phyloP scores from a whole-genome alignment of 768 basidiomycete genomes.

The Mycena albidolilacea region DNA sequence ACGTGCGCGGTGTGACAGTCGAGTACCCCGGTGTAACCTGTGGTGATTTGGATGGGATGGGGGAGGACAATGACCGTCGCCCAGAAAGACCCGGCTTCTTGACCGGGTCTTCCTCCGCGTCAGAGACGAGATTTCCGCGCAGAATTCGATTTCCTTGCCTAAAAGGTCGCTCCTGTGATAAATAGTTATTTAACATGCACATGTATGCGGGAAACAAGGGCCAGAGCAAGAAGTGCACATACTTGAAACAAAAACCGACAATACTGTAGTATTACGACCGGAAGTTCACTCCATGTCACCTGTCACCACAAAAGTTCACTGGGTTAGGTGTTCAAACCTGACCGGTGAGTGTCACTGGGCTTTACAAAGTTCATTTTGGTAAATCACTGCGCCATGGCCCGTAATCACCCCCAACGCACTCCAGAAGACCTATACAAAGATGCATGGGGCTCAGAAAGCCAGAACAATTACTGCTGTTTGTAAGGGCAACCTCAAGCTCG shows the following conservation, averaged over 20 bases:
- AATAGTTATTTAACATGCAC: background rate
- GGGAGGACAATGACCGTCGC: constrained; percentile 99
- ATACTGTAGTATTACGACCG: too few relatives aligned
- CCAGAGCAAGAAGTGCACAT: constrained; percentile 39
- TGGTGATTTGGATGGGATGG: constrained; percentile 99
- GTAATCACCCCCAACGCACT: too few relatives aligned
- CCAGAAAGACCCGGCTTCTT: constrained; percentile 99
- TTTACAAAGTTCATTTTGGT: too few relatives aligned
- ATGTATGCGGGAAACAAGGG: constrained; percentile 27
- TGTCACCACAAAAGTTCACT: too few relatives aligned
- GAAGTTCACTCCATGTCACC: too few relatives aligned
- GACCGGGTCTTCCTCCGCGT: constrained; percentile 99
- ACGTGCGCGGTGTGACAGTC: constrained; percentile 99
- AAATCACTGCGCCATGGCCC: too few relatives aligned
- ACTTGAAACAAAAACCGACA: constrained; percentile 99
- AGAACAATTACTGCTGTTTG: too few relatives aligned
- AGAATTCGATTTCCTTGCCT: constrained; percentile 95
- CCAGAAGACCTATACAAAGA: too few relatives aligned
- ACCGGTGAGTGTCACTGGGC: too few relatives aligned
- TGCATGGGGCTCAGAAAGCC: too few relatives aligned
- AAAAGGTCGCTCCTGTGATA: constrained; percentile 89
- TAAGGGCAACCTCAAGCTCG: too few relatives aligned
- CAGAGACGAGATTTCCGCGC: constrained; percentile 98
- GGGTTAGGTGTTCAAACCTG: too few relatives aligned
- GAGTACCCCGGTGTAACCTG: constrained; percentile 98